phyloP scores from a whole-genome alignment of 2,329 filamentous ascomycete genomes.

The Tetracladium maxilliforme region DNA sequence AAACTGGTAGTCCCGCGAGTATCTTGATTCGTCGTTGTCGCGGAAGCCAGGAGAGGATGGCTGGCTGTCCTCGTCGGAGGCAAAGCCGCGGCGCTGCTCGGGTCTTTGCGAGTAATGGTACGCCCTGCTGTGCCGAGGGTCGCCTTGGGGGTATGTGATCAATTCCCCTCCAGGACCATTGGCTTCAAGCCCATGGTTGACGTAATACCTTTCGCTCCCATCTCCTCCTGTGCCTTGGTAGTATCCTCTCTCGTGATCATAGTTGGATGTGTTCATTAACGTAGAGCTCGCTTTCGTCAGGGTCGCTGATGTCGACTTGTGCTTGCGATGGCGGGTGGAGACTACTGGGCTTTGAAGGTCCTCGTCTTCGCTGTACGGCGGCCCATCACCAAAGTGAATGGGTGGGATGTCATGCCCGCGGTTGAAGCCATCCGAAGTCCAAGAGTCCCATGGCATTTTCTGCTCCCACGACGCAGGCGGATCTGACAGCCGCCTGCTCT shows the following conservation, averaged over 20 bases:
- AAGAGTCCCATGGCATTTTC: too few species aligned
- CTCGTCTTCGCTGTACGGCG: conserved; percentile 90
- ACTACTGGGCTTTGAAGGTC: conserved; percentile 82
- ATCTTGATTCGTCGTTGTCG: conserved; percentile 59
- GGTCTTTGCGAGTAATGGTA: conserved; percentile 20
- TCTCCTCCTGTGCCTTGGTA: conserved; percentile 54
- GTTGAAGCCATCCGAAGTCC: too few species aligned
- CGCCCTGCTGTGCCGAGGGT: conserved; percentile 33
- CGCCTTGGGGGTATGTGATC: conserved; percentile 60
- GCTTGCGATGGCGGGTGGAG: conserved; percentile 71
- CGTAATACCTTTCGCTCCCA: conserved; percentile 61
- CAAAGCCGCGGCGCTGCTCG: conserved; percentile 22
- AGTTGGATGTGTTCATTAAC: conserved; percentile 31
- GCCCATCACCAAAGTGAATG: conserved; percentile 75
- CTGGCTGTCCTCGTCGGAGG: conserved; percentile 42
- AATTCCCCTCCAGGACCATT: conserved; percentile 69
- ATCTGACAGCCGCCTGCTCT: conserved; percentile 70
- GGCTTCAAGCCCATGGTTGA: conserved; percentile 52
- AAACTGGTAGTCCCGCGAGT: conserved; percentile 86
- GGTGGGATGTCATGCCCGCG: too few species aligned
- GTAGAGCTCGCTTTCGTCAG: conserved; percentile 23
- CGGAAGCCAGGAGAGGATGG: conserved; percentile 42
- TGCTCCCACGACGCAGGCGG: conserved; percentile 65
- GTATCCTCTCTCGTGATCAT: conserved; percentile 48
- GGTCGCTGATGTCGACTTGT: conserved; percentile 52